Conservation (phyloP, 1,284 basidiomycete genomes). For the Pascua sp. region DNA sequence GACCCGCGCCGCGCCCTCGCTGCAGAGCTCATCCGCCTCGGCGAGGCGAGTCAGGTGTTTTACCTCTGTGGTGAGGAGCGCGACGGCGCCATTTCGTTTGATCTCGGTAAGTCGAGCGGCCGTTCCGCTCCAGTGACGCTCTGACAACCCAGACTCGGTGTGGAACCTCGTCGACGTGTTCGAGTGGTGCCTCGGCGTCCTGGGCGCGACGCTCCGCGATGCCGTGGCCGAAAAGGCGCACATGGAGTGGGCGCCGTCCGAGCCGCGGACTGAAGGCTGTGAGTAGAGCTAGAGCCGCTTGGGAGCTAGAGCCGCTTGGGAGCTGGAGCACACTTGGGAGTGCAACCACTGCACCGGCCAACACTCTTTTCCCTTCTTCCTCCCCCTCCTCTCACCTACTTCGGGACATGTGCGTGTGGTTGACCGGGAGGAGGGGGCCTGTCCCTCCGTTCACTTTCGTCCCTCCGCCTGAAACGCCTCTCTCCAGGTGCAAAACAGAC, state of each 20-base stretch:
- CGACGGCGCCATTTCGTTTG: conserved; percentile 25
- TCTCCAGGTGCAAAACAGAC: no score
- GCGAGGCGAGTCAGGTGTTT: conserved; percentile 33
- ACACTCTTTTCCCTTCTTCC: no score
- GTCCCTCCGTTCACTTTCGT: no score
- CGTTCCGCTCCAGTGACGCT: background rate
- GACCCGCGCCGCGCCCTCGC: conserved; percentile 23
- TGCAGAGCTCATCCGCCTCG: conserved; percentile 30
- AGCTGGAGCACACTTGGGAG: no score
- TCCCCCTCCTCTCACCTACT: no score
- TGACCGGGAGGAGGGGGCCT: no score
- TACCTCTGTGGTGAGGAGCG: conserved; percentile 21
- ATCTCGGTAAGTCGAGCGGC: conserved; percentile 28
- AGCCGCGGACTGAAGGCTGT: conserved; percentile 11
- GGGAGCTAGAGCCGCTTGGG: no score
- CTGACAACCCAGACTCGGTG: conserved; percentile 23
- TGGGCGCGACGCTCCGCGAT: conserved; percentile 29
- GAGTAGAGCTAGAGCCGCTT: background rate
- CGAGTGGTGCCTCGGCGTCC: conserved; percentile 29
- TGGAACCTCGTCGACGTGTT: conserved; percentile 37
- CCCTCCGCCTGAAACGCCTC: no score
- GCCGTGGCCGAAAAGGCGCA: conserved; percentile 22
- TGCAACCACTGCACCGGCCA: no score
- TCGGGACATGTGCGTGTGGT: no score
- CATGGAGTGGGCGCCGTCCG: conserved; percentile 24